These are phyloP conservation scores for Globisporangium nunn DNA, from an alignment of 352 stramenopile genomes.

Conservation along the genomic window DNA sequence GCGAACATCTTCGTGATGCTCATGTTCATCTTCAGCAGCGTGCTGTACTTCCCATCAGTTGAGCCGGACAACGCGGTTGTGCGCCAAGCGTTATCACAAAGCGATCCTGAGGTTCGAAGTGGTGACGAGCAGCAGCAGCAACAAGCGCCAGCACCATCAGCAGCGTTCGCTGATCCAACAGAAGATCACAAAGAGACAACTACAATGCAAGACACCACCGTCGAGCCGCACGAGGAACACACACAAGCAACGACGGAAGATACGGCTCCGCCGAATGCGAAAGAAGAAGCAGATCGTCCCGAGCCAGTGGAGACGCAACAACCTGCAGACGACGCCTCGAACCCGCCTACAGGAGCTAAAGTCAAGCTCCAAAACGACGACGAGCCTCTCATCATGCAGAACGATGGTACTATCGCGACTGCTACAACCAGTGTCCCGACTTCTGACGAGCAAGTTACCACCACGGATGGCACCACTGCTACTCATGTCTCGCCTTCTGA, in stretches of 20 bases:
- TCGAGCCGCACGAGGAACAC: not conserved
- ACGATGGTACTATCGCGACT: not conserved
- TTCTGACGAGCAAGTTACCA: not conserved
- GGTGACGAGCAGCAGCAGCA: not conserved
- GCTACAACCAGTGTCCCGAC: not conserved
- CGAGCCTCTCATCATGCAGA: not conserved
- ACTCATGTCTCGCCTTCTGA: too few species aligned
- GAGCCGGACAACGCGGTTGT: constrained; percentile 23
- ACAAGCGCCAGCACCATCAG: not conserved
- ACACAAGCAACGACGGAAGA: not conserved
- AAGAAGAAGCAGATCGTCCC: not conserved
- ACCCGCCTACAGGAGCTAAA: not conserved
- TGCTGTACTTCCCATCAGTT: constrained; percentile 35
- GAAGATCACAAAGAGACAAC: not conserved
- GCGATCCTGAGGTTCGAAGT: constrained; percentile 12
- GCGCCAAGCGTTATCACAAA: constrained; percentile 28
- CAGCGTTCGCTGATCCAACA: not conserved
- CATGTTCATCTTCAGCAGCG: constrained; percentile 49
- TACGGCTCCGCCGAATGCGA: not conserved
- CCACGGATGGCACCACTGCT: not conserved
- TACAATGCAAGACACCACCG: not conserved
- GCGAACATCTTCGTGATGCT: constrained; percentile 37
- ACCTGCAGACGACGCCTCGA: not conserved
- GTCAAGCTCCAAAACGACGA: not conserved
- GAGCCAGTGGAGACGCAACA: not conserved